Evolutionary conservation across 139 green algal genomes (phyloP), one percentile per base, ranked within the genome.

Genomic region (Haematococcus sp.): DNA sequence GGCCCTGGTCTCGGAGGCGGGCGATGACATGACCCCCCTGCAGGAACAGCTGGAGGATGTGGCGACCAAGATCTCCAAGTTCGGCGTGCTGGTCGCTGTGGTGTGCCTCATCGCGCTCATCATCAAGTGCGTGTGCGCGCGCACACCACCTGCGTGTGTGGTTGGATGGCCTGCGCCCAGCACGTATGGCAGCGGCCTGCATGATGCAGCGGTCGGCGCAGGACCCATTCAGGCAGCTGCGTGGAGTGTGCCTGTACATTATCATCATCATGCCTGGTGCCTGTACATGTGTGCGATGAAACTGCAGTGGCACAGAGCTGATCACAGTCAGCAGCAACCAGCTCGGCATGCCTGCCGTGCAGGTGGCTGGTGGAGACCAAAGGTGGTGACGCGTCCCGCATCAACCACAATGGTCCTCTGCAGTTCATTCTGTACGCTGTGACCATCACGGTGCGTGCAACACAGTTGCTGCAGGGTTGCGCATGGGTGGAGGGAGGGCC

Each of bases 381-480:
- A 20, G 89, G 88, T 49, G 93, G 91, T 61, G 85, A 87, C 5
- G 58, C 88, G n/a, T 58, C 64, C 35, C 73, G 95, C 61, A 91
- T 91, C 40, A 83, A 83, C 28, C 44, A 90, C 49, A 85, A 88
- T 55, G 88, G 90, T 2, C 88, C 23, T 22, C 19, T 88, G n/a
- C 76, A 94, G 73, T 97, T 94, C 82, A 97, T 99, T 82, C 88
- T 91, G 54, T 97, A 85, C 93, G 94, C 77, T 15, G 89, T 99
- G 28, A 99, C 96, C 72, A 98, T 99, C 73, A 82, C 98, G n/a
- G 86, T 90, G 63, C 89, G 97, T n/a, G n/a, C n/a, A n/a, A n/a
- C n/a, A n/a, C n/a, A n/a, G n/a, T n/a, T n/a, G n/a, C n/a, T n/a
- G n/a, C n/a, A n/a, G n/a, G n/a, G n/a, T n/a, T n/a, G n/a, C n/a